Evolutionary conservation across 1,139 yeast species (phyloP).

Genomic region (Suhomyces coccinellae): DNA sequence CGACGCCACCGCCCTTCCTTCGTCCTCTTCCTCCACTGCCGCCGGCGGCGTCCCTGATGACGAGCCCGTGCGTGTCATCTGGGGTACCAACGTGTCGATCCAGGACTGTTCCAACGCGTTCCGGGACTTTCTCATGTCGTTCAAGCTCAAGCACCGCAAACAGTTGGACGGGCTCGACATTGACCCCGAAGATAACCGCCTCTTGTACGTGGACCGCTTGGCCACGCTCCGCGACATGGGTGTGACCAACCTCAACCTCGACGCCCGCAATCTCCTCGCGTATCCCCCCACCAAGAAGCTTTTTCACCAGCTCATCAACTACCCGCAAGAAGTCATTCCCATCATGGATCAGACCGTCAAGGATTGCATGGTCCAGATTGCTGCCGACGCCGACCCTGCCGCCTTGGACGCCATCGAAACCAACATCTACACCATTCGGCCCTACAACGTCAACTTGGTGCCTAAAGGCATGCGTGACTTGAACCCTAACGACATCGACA

Average conservation of each 20-base stretch:
- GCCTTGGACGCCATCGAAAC: slow-evolving; percentile 74
- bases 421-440: slow-evolving; percentile 82
- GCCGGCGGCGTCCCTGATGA: slow-evolving; percentile 38
- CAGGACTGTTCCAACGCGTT: slow-evolving; percentile 80
- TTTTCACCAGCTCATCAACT: slow-evolving; percentile 81
- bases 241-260: slow-evolving; percentile 79
- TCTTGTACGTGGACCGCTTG: slow-evolving; percentile 72
- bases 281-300: slow-evolving; percentile 76
- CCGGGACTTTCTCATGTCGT: slow-evolving; percentile 79
- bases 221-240: slow-evolving; percentile 77
- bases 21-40: slow-evolving; percentile 31
- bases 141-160: slow-evolving; percentile 76
- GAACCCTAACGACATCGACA: slow-evolving; percentile 94
- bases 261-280: slow-evolving; percentile 75
- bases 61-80: slow-evolving; percentile 85
- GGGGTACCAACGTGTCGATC: slow-evolving; percentile 98
- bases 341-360: slow-evolving; percentile 96
- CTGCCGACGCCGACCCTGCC: slow-evolving; percentile 53
- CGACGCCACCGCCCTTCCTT: slow-evolving; percentile 14
- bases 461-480: slow-evolving; percentile 88
- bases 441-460: slow-evolving; percentile 67
- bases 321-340: slow-evolving; percentile 96
- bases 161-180: slow-evolving; percentile 50
- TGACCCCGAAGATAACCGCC: slow-evolving; percentile 66
- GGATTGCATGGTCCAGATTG: slow-evolving; percentile 82